Base-by-base conservation (phyloP, 345 rosid genomes). In the Stellera chamaejasme region DNA sequence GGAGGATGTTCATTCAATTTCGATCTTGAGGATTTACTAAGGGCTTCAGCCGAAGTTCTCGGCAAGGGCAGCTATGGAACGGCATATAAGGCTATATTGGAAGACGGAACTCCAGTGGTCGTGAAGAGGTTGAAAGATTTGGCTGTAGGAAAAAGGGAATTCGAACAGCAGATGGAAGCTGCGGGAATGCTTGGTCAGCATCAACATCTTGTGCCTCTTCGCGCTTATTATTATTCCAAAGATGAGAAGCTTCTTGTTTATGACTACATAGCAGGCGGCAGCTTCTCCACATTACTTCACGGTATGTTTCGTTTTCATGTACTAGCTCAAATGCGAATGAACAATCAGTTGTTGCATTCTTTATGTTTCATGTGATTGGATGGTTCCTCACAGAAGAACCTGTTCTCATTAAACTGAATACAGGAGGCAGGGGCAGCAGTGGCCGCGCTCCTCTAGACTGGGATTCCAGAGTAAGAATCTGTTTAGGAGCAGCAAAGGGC, bases 41-140 rank as follows among this genome's bases (percentile, higher is more conserved):
- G 94, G 76, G 99, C 99, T 62, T 93, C 99, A 0, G 97, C 99
- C 48, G 96, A 88, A 75, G 97, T 93, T 57, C 70, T 93, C 6
- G 99, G 99, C 15, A 89, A 93, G 79, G 99, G 99, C 47, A 89
- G 82, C 69, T 82, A 78, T 53, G 99, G 99, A 13, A 93, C 96
- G 23, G 84, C 94, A 26, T 93, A 93, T 63, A 93, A 93, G 72
- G 99, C 96, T 55, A 74, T 81, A 59, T 69, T 89, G 72, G 99
- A 93, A 66, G 97, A 93, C 27, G 99, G 96, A 56, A 84, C 78
- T 25, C 76, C 77, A 0, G 94, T 87, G 66, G 99, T 81, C 13
- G 97, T 89, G 71, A 93, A 89, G 82, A 79, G 96, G 75, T 59
- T 89, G 64, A 88, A 77, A 69, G 96, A 93, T 62, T 77, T 81